Base-by-base conservation (phyloP, 306 rosid species). In the Lotus japonicus region DNA sequence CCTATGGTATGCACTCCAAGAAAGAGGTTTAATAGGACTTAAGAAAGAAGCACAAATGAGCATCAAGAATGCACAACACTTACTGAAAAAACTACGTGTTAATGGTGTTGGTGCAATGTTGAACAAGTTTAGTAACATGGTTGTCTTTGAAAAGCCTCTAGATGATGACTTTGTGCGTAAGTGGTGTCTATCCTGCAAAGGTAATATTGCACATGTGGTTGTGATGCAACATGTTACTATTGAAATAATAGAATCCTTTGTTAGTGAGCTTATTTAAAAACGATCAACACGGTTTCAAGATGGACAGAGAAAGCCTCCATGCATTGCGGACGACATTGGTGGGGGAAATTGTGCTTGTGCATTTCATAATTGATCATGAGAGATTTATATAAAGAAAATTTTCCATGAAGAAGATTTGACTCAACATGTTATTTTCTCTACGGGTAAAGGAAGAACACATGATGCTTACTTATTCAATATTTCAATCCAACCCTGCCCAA, bases 101-200 rank as follows among this genome's bases (percentile, higher is more conserved):
- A 60, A 6, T 3, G 28, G 17, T 10, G 36, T 59, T 13, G 18
- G 68, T 35, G 18, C 43, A n/a, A 8, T 46, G 58, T 46, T 70
- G 15, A 70, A 58, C 23, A 5, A 70, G 15, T 70, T 7, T 44
- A 70, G 75, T 11, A 44, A 11, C 11, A 58, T 7, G 0, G 89
- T 86, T 2, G 86, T 86, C 53, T 86, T 88, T 46, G 95, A 86
- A 63, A 86, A 84, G 45, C 95, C 95, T 5, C 67, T 6, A 1
- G 89, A 82, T 14, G 86, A 82, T 42, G 88, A 76, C 55, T 88
- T 88, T 10, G 53, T 50, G 7, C 79, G 82, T 1, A 76, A 64
- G 76, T 88, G 95, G 95, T 83, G 71, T 58, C 74, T 88, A 52
- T 88, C 87, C 1, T 88, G 95, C 55, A 71, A 80, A 57, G 95